Base-by-base conservation (phyloP, 1,139 yeast genomes). In the Geotrichum carabidarum region DNA sequence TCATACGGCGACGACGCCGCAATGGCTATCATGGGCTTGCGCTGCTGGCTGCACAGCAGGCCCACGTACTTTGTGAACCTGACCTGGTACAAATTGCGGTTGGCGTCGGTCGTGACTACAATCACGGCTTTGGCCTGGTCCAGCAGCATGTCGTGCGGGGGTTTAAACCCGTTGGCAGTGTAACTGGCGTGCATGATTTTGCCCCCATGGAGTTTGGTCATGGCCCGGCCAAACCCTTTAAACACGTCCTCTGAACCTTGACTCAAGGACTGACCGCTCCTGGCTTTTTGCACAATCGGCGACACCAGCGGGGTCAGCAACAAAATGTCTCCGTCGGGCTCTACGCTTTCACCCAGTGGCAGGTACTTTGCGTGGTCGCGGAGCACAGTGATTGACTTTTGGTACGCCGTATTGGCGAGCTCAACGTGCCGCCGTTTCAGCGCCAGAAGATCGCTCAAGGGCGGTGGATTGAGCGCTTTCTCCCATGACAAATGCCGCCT, bases 1-100 rank as follows among this genome's bases (percentile, higher is more conserved):
- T 82, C 86, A 60, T 81, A 82, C 0, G 88, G 87, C 3, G 84
- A 79, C 60, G 81, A 79, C 0, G 84, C 81, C 1, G 86, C 84
- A n/a, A 82, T 74, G 1, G 81, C 75, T 6, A 83, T 73, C 60
- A 82, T 71, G 2, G 85, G 85, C 59, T 81, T 81, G 1, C 82
- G 79, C 56, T 73, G 68, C 40, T 68, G 71, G 8, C 82, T 80
- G 66, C 86, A 82, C 18, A 81, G 70, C 30, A 80, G 74, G 6
- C 81, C 74, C 3, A 82, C 78, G 59, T 79, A 81, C 62, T 82
- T 82, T 42, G 83, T 81, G 44, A 82, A 77, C 2, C 84, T 83
- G n/a, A 81, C 78, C 65, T 82, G 86, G 64, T 81, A 81, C 80
- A 81, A 79, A 65, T 82, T 81, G 59, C 85, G 71, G 34, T 80